Evolutionary conservation across 306 rosid species (phyloP).

Genomic region (Boehmeria nivea): DNA sequence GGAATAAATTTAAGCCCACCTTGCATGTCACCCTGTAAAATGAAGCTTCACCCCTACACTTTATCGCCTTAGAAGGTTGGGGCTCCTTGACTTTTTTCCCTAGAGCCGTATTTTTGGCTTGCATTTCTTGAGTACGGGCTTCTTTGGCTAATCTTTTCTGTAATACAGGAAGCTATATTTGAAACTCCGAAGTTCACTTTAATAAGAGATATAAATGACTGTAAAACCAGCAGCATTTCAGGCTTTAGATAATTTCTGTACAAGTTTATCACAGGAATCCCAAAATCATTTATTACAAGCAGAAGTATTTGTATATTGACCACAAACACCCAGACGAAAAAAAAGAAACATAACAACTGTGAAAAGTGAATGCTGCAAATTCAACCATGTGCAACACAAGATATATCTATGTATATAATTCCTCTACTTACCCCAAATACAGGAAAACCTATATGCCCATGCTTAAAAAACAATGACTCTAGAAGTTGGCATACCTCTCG

Average conservation of each 20-base stretch:
- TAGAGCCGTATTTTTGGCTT: constrained; percentile 70
- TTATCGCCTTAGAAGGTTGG: constrained; percentile 51
- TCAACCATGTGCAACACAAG: not conserved
- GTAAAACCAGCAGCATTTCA: not conserved
- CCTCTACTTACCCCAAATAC: constrained; percentile 5
- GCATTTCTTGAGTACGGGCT: constrained; percentile 78
- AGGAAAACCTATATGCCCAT: not conserved
- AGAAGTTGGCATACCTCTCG: constrained; percentile 59
- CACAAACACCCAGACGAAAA: no score
- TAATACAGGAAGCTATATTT: constrained; percentile 11
- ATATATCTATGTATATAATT: not conserved
- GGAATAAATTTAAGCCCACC: constrained; percentile 41
- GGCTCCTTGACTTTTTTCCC: constrained; percentile 77
- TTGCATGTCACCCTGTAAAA: constrained; percentile 90
- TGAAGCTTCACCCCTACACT: constrained; percentile 91
- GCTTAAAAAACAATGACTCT: not conserved
- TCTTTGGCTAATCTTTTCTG: constrained; percentile 85
- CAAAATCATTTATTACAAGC: no score
- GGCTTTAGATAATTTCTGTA: no score
- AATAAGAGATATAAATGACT: not conserved
- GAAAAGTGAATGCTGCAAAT: not conserved
- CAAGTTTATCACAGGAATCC: no score
- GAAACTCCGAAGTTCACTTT: constrained; percentile 1
- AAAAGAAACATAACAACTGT: no score
- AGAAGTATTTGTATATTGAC: no score